Evolutionary conservation across 305 asterid genomes (phyloP).

Genomic region (Ilex paraguariensis): DNA sequence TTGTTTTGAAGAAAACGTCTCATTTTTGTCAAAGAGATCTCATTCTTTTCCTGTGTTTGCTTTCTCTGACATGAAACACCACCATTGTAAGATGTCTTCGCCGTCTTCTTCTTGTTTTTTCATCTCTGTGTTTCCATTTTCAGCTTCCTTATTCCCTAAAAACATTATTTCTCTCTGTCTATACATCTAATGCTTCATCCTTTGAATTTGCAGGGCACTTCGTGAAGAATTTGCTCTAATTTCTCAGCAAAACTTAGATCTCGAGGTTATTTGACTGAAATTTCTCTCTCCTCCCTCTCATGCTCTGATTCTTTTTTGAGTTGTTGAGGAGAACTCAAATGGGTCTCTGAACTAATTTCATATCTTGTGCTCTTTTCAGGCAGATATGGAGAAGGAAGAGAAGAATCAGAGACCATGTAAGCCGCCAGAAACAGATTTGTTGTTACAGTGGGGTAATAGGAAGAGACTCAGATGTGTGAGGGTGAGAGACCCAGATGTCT

Average conservation of each 20-base stretch:
- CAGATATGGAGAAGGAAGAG: conserved; percentile 28
- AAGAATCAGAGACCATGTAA: conserved; percentile 13
- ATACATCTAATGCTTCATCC: not conserved
- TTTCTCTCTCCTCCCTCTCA: no score
- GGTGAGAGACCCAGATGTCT: conserved; percentile 24
- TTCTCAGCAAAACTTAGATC: conserved; percentile 12
- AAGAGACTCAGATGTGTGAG: conserved; percentile 42
- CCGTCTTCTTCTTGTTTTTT: not conserved
- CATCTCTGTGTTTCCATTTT: not conserved
- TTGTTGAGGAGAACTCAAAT: conserved; percentile 1
- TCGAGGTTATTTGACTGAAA: conserved; percentile 5
- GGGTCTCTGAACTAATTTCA: not conserved
- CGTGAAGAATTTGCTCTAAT: conserved; percentile 1
- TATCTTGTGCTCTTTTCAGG: not conserved
- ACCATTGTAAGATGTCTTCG: not conserved
- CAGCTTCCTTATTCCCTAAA: no score
- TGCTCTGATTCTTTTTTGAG: not conserved
- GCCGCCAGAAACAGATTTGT: conserved; percentile 26
- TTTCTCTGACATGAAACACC: not conserved
- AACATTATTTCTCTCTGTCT: not conserved
- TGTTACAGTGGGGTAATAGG: conserved; percentile 44
- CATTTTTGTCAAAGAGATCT: not conserved
- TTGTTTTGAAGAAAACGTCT: not conserved
- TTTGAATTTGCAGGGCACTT: not conserved
- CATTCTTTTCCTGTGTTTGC: no score